Base-by-base conservation (phyloP, 768 basidiomycete species). In the Dentipellis fragilis region DNA sequence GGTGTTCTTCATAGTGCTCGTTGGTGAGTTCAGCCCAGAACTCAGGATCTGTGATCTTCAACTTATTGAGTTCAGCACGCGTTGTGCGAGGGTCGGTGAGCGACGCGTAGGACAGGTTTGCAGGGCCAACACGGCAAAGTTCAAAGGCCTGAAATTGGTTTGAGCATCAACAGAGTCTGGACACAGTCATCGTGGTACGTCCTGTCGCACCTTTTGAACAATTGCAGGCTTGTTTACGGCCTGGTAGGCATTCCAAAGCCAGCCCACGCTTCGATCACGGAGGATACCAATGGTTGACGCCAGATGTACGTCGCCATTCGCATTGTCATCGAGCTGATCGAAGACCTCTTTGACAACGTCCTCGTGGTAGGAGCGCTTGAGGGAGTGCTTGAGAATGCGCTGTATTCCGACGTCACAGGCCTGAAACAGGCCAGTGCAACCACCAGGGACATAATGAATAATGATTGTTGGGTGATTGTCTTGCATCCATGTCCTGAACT, bases 181-280 rank as follows among this genome's bases (percentile, higher is more conserved):
- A n/a, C n/a, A n/a, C n/a, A n/a, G n/a, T n/a, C n/a, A n/a, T n/a
- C n/a, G n/a, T n/a, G n/a, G n/a, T n/a, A n/a, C n/a, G n/a, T n/a
- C n/a, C n/a, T 21, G 23, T 57, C 63, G 17, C 35, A 71, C 72
- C 62, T 68, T 69, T 53, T 64, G 64, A 7, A 75, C 59, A 7
- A 72, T 54, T 0, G 61, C 62, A 14, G 58, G 46, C 3, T 65
- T 60, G 50, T 69, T 70, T 9, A 74, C 51, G 0, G 59, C 59
- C 5, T 61, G 46, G 52, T 63, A 69, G 9, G 67, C 70, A 49
- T 67, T 65, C 58, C 68, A 67, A n/a, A 75, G 38, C 71, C 71
- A 74, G n/a, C n/a, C n/a, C 73, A 37, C 83, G 77, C 57, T 77
- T 75, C 14, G 84, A 68, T 47, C 83, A 78, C 0, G 89, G 88